Percentiles rank a stretch among this genome's conserved stretches.
These are phyloP conservation scores for Boletellus ananas DNA, from an alignment of 768 basidiomycete species.

Conservation along the genomic window DNA sequence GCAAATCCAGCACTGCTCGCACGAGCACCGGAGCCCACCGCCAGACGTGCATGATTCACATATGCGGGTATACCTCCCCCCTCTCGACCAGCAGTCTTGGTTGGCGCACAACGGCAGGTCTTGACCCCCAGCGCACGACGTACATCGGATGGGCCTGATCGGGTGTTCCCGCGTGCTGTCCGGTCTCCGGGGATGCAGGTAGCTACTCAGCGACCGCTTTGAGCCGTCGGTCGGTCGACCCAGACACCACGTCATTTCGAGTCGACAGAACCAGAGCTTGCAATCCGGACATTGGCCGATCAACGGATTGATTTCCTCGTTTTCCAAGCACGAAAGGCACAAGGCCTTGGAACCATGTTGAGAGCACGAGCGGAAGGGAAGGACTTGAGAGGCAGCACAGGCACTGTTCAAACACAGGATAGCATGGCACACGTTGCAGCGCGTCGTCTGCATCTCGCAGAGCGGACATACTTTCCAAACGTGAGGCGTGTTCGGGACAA, in stretches of 20 bases:
- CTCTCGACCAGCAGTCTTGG: constrained; percentile 18
- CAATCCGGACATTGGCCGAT: constrained; percentile 22
- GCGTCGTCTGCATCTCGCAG: constrained; percentile 4
- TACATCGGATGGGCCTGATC: constrained; percentile 12
- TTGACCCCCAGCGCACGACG: background rate
- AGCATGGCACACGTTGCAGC: constrained; percentile 7
- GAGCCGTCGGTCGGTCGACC: constrained; percentile 15
- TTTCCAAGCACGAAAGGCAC: constrained; percentile 13
- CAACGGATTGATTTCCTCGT: background rate
- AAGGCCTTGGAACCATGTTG: constrained; percentile 3
- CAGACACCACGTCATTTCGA: constrained; percentile 21
- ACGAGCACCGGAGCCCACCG: constrained; percentile 21
- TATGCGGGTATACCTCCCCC: constrained; percentile 5
- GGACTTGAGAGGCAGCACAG: constrained; percentile 15
- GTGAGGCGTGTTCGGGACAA: too few species aligned
- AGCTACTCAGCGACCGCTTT: background rate
- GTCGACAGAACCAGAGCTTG: constrained; percentile 19
- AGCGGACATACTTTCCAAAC: constrained; percentile 9
- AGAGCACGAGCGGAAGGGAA: constrained; percentile 17
- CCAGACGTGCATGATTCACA: constrained; percentile 17
- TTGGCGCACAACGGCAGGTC: constrained; percentile 14
- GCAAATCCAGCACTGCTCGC: constrained; percentile 20
- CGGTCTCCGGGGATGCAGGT: background rate
- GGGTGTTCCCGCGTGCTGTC: constrained; percentile 12
- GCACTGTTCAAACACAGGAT: constrained; percentile 17